Base-by-base conservation (phyloP, 1,284 basidiomycete species). In the Pyrrhoderma noxium region DNA sequence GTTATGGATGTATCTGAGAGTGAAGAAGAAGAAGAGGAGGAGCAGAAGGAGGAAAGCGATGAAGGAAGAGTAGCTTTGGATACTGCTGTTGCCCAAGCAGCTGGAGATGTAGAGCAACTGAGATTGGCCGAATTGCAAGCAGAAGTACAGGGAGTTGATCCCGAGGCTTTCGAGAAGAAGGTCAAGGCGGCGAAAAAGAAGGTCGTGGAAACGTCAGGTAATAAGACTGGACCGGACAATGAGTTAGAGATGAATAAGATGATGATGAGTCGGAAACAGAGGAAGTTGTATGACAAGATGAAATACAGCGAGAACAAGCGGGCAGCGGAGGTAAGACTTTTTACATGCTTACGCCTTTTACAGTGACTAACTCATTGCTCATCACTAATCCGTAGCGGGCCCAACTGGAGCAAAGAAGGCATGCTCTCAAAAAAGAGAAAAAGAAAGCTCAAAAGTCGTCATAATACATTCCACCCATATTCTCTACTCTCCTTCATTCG, bases 251-350 rank as follows among this genome's bases (percentile, higher is more conserved):
- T 97, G 86, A 89, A 93, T 68, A 96, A 95, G 77, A 96, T 96
- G 82, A 81, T 99, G 82, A 86, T 99, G 83, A 95, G 90, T 71
- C 96, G 94, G 72, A 94, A 90, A 72, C 89, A 97, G 70, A 80
- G 85, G 62, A 97, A 96, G 71, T 69, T 99, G 61, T 98, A 96
- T 71, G 92, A 95, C 68, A 89, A 90, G 72, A 89, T 98, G 81
- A 91, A 93, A 70, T 84, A 91, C 67, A 84, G 85, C 56, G 80
- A 94, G 65, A 79, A 79, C 64, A 91, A 89, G 69, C 83, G 84
- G 56, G 74, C 76, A 22, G 74, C 79, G 34, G 93, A 96, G 84
- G 92, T 93, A 64, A 62, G 83, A 70, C 25, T 11, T 2, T 19
- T 50, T 42, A 14, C n/a, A n/a, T 45, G 25, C 50, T 27, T 44